Conservation (phyloP, 495 filamentous ascomycete species). For the Ascodesmis nigricans region DNA sequence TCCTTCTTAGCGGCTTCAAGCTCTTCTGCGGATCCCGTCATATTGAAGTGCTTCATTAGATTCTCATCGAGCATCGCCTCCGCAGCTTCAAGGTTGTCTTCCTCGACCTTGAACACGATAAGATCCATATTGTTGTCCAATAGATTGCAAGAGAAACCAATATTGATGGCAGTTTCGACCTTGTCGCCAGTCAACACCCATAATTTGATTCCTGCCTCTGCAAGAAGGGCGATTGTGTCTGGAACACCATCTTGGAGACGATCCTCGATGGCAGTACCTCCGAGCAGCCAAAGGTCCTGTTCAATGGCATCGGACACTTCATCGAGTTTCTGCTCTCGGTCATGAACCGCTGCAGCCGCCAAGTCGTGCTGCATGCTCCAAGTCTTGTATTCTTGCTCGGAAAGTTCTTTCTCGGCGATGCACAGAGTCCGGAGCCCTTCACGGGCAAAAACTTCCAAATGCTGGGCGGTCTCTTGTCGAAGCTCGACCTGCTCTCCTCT, state of each 20-base stretch:
- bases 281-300: slow-evolving; percentile 67
- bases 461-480: slow-evolving; percentile 62
- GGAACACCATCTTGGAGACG: slow-evolving; percentile 92
- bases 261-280: slow-evolving; percentile 96
- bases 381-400: slow-evolving; percentile 62
- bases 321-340: slow-evolving; percentile 88
- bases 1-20: slow-evolving; percentile 53
- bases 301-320: slow-evolving; percentile 77
- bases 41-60: slow-evolving; percentile 40
- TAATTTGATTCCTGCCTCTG: slow-evolving; percentile 91
- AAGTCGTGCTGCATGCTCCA: slow-evolving; percentile 79
- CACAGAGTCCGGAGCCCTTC: slow-evolving; percentile 92
- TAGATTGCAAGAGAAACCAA: slow-evolving; percentile 96
- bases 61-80: slow-evolving; percentile 50
- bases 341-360: slow-evolving; percentile 59
- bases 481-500: slow-evolving; percentile 71
- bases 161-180: slow-evolving; percentile 98
- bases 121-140: slow-evolving; percentile 96
- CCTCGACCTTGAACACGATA: slow-evolving; percentile 67
- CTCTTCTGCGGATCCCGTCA: slow-evolving; percentile 77
- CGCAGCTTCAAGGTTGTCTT: slow-evolving; percentile 42
- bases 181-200: slow-evolving; percentile 99
- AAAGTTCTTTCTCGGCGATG: slow-evolving; percentile 65
- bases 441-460: slow-evolving; percentile 86
- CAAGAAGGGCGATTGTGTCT: slow-evolving; percentile 82